These are phyloP conservation scores for Leccinum huronense DNA, from an alignment of 1,284 basidiomycete species.

Conservation along the genomic window DNA sequence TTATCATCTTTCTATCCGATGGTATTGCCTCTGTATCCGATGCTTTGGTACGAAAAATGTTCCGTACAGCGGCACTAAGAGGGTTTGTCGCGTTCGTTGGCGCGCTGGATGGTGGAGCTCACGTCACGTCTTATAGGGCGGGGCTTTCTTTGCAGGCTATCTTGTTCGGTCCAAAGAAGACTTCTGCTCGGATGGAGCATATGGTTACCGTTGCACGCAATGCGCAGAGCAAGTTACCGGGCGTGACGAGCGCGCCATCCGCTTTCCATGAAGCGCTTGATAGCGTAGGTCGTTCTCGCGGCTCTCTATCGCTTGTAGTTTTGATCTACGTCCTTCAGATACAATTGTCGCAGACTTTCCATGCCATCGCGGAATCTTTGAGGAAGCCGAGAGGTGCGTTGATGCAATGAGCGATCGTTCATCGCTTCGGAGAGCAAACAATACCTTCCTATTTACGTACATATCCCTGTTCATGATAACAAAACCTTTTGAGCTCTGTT, in stretches of 20 bases:
- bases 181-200: constrained; percentile 36
- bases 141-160: constrained; percentile 59
- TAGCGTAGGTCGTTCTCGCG: constrained; percentile 38
- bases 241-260: constrained; percentile 39
- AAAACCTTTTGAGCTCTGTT: background rate
- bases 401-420: constrained; percentile 29
- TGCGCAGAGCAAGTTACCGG: constrained; percentile 40
- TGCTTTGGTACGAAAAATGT: constrained; percentile 40
- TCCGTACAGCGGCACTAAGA: constrained; percentile 40
- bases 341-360: constrained; percentile 55
- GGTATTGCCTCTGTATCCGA: constrained; percentile 43
- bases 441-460: background rate
- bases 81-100: constrained; percentile 39
- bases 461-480: background rate
- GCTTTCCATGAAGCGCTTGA: constrained; percentile 54
- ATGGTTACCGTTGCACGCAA: constrained; percentile 54
- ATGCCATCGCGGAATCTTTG: constrained; percentile 57
- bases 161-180: constrained; percentile 47
- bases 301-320: background rate
- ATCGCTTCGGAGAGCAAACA: background rate
- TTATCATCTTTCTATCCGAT: constrained; percentile 61
- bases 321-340: constrained; percentile 37
- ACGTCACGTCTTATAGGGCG: constrained; percentile 38
- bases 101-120: background rate
- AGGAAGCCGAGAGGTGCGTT: constrained; percentile 51